Evolutionary conservation across 495 filamentous ascomycete genomes (phyloP).

Genomic region (Glarea lozoyensis): DNA sequence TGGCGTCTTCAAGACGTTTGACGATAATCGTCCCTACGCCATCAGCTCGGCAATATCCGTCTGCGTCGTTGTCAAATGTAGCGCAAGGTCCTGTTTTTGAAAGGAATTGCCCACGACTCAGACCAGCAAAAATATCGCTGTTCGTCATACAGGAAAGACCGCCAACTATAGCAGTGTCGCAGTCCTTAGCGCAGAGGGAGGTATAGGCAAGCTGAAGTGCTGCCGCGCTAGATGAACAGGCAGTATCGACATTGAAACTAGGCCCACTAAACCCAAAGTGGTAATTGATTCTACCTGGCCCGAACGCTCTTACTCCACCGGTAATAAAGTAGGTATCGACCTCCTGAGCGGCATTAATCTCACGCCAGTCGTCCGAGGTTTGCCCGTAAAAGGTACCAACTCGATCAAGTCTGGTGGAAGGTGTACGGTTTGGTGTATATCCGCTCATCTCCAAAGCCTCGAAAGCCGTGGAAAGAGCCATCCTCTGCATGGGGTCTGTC

Average conservation of each 20-base stretch:
- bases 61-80: slow-evolving; percentile 65
- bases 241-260: slow-evolving; percentile 74
- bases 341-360: slow-evolving; percentile 82
- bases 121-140: slow-evolving; percentile 48
- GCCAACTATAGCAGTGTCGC: slow-evolving; percentile 31
- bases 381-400: slow-evolving; percentile 91
- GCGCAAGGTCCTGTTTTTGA: slow-evolving; percentile 36
- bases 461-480: slow-evolving; percentile 46
- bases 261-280: slow-evolving; percentile 47
- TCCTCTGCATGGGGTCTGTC: slow-evolving; percentile 51
- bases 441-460: slow-evolving; percentile 64
- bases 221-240: slow-evolving; percentile 69
- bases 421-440: slow-evolving; percentile 78
- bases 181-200: slow-evolving; percentile 55
- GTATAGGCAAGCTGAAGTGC: slow-evolving; percentile 68
- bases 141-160: slow-evolving; percentile 33
- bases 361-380: slow-evolving; percentile 87
- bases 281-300: slow-evolving; percentile 63
- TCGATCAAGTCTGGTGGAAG: slow-evolving; percentile 72
- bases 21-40: slow-evolving; percentile 61
- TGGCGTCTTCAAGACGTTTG: slow-evolving; percentile 67
- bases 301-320: slow-evolving; percentile 79
- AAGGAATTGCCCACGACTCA: slow-evolving; percentile 30
- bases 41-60: slow-evolving; percentile 70
- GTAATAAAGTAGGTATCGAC: slow-evolving; percentile 94